Evolutionary conservation across 1,139 yeast genomes (phyloP).

Genomic region (Hyphopichia buzzinii): DNA sequence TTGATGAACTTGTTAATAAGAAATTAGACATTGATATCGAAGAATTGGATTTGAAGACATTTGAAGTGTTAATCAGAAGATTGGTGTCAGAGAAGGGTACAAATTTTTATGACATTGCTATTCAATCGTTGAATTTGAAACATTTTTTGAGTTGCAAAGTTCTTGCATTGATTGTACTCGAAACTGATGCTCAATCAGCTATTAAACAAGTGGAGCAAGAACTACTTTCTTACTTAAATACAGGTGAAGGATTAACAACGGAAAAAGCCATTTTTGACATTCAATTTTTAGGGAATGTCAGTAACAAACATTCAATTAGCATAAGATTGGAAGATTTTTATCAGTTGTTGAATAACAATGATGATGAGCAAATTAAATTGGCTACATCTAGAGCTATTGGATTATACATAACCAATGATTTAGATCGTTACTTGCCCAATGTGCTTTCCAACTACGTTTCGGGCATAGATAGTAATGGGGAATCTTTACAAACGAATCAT

Average conservation of each 20-base stretch:
- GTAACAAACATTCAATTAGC: slow-evolving; percentile 21
- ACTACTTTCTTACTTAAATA: slow-evolving; percentile 21
- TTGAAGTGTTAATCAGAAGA: slow-evolving; percentile 8
- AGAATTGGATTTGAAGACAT: slow-evolving; percentile 7
- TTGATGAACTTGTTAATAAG: slow-evolving; percentile 6
- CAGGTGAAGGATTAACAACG: slow-evolving; percentile 14
- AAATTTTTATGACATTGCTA: slow-evolving; percentile 12
- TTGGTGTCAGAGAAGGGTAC: slow-evolving; percentile 10
- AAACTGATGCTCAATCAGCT: slow-evolving; percentile 26
- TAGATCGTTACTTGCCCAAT: slow-evolving; percentile 28
- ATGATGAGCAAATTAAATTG: slow-evolving; percentile 38
- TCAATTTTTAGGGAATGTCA: slow-evolving; percentile 47
- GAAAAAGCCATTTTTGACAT: slow-evolving; percentile 25
- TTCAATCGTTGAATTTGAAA: slow-evolving; percentile 13
- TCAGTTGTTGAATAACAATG: slow-evolving; percentile 18
- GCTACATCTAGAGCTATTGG: slow-evolving; percentile 59
- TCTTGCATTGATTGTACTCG: slow-evolving; percentile 40
- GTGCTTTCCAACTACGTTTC: slow-evolving; percentile 23
- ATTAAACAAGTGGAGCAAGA: slow-evolving; percentile 29
- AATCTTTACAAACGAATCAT: slow-evolving; percentile 19
- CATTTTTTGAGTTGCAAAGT: slow-evolving; percentile 31
- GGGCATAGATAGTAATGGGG: background rate
- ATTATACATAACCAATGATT: slow-evolving; percentile 39
- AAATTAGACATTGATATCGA: slow-evolving; percentile 6
- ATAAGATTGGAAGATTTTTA: slow-evolving; percentile 30